A percentile compares a stretch with the other conserved stretches of the same genome.
phyloP scores from a whole-genome alignment of 164 flowering plant genomes.

The Pachysandra terminalis region DNA sequence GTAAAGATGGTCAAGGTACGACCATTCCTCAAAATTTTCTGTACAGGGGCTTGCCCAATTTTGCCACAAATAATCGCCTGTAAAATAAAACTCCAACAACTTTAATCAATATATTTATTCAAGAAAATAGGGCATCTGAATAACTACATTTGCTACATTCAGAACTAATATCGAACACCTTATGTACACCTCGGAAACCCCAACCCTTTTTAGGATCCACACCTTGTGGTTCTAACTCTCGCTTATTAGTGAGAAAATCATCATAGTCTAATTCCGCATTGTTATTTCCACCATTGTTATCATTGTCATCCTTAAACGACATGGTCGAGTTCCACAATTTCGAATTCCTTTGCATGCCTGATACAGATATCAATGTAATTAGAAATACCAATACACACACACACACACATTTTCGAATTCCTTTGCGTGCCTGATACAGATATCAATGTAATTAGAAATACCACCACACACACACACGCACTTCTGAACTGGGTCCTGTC shows the following conservation, averaged over 20 bases:
- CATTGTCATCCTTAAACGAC: slow-evolving; percentile 19
- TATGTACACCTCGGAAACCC: slow-evolving; percentile 92
- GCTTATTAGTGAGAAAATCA: slow-evolving; percentile 44
- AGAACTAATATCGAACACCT: slow-evolving; percentile 48
- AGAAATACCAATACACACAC: background rate
- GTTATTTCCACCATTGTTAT: slow-evolving; percentile 8
- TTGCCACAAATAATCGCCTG: slow-evolving; percentile 96
- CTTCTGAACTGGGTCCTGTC: background rate
- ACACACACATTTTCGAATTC: slow-evolving; percentile 32
- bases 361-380: background rate
- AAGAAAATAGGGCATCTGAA: background rate
- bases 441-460: background rate
- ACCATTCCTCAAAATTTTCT: slow-evolving; percentile 92
- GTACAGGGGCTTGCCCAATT: slow-evolving; percentile 84
- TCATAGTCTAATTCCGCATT: slow-evolving; percentile 32
- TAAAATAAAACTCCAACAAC: background rate
- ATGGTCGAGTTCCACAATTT: slow-evolving; percentile 44
- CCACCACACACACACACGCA: slow-evolving; percentile 10
- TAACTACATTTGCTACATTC: background rate
- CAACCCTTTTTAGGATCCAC: slow-evolving; percentile 91
- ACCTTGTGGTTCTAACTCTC: slow-evolving; percentile 59
- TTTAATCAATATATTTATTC: background rate
- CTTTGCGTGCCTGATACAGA: slow-evolving; percentile 28
- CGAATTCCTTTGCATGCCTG: slow-evolving; percentile 37
- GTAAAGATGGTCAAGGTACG: slow-evolving; percentile 84